These are phyloP conservation scores for Cytospora piceicola DNA, from an alignment of 2,329 filamentous ascomycete genomes.

Conservation along the genomic window DNA sequence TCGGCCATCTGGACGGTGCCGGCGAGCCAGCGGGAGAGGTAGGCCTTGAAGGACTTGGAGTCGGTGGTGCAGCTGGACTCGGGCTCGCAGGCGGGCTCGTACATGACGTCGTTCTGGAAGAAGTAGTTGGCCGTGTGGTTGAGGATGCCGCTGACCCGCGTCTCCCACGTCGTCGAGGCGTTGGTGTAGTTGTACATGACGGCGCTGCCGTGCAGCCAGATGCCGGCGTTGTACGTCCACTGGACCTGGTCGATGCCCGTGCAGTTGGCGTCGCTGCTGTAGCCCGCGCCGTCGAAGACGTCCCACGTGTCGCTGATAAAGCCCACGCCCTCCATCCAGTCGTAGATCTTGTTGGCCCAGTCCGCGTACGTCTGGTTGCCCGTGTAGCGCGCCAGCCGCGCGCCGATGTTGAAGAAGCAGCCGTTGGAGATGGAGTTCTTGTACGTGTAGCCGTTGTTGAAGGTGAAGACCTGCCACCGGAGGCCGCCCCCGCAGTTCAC, in stretches of 20 bases:
- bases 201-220: slow-evolving; percentile 49
- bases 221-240: slow-evolving; percentile 57
- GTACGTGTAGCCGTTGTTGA: slow-evolving; percentile 73
- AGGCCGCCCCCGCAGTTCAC: slow-evolving; percentile 72
- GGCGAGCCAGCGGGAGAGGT: slow-evolving; percentile 56
- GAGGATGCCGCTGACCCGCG: slow-evolving; percentile 53
- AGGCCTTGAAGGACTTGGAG: slow-evolving; percentile 62
- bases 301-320: slow-evolving; percentile 50
- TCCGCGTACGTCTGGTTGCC: slow-evolving; percentile 65
- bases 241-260: slow-evolving; percentile 51
- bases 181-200: slow-evolving; percentile 49
- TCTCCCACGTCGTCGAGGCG: slow-evolving; percentile 50
- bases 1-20: slow-evolving; percentile 45
- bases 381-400: slow-evolving; percentile 67
- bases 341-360: slow-evolving; percentile 62
- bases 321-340: slow-evolving; percentile 52
- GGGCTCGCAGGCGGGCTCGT: slow-evolving; percentile 58
- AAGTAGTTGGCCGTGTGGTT: slow-evolving; percentile 53
- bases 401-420: slow-evolving; percentile 53
- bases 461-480: slow-evolving; percentile 83
- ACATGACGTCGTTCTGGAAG: slow-evolving; percentile 52
- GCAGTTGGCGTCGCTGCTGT: slow-evolving; percentile 43
- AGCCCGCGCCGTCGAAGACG: slow-evolving; percentile 54
- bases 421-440: slow-evolving; percentile 55
- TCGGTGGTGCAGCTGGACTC: slow-evolving; percentile 54